Base-by-base conservation (phyloP, 768 basidiomycete species). In the Tulasnella sp. region DNA sequence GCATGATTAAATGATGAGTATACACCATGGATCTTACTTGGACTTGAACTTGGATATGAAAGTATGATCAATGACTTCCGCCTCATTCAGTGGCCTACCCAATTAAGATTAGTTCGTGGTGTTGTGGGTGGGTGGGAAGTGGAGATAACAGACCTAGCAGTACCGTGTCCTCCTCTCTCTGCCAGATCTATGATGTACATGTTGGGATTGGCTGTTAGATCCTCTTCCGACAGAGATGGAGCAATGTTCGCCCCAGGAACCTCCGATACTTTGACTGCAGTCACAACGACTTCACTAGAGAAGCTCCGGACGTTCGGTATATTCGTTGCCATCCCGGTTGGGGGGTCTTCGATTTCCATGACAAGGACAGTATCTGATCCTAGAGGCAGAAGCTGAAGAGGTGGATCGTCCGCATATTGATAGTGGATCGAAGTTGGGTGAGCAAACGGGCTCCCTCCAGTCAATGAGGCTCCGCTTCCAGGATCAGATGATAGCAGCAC, bases 401-500 rank as follows among this genome's bases (percentile, higher is more conserved):
- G 82, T 0, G 83, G 76, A 66, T 92, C 89, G 65, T 92, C 87
- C 19, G 80, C 78, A 66, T 87, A 91, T 65, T 87, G 84, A 68
- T 90, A 90, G 64, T 90, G 84, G 17, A 92, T 82, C 44, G 74
- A 71, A 3, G 86, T 31, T 0, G 46, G 85, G 66, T 91, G 88
- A 10, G 76, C 71, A 51, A 86, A 73, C n/a, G 76, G 51, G 34
- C 19, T 52, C 4, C 27, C 19, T 12, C 69, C 53, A 17, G 70
- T 62, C 21, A 66, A 29, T 49, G 74, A 65, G 30, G 60, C 63
- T 1, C 62, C 72, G 27, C 73, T 73, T 29, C 73, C 75, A 10
- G 72, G 71, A 2, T 75, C 67, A 21, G 75, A 52, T 1, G 84
- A 80, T 55, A 84, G 72, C 56, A 91, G 77, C 41, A 90, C 69